Evolutionary conservation across 176 grass and related monocot species (phyloP), one percentile per base, ranked within the genome.

Genomic region (Calamus simplicifolius): DNA sequence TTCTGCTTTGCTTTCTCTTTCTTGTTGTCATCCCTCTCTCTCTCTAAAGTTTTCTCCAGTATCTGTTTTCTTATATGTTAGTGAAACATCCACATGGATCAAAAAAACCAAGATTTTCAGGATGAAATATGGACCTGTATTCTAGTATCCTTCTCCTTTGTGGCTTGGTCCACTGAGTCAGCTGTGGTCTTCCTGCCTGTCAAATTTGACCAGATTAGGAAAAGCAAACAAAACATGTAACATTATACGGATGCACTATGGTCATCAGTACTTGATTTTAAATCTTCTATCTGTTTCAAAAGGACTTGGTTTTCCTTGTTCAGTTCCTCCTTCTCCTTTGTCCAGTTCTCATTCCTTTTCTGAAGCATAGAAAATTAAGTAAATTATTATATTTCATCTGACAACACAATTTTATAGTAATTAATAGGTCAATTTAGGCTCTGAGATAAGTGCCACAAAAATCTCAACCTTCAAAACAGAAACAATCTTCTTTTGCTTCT

Each of bases 101-200:
- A 73, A 16, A 61, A 71, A 17, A 28, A 5, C 0, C 28, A 54
- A n/a, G 38, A 55, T 4, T 54, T 25, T 17, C 15, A 12, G 27
- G 26, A 19, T 51, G 62, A 4, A 38, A 62, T 61, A 43, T 69
- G 54, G 50, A 98, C 93, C 88, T 98, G 93, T 75, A 98, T 85
- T 72, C 93, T 98, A 55, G 83, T 75, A 30, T 98, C 93, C 55
- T 89, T 98, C 68, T 92, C 93, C 67, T 78, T 88, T 63, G 73
- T 49, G 29, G 81, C 78, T 27, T 92, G 93, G 17, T 83, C 88
- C 78, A 73, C 58, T 69, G 73, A 51, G 56, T 98, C 88, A 0
- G 29, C 31, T 16, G 48, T 64, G 27, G 63, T 73, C 70, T 98
- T 98, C 70, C 72, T 82, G 71, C 73, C 93, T 98, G 76, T 26